Evolutionary conservation across 768 basidiomycete genomes (phyloP).

Genomic region (Termitomyces heimii): DNA sequence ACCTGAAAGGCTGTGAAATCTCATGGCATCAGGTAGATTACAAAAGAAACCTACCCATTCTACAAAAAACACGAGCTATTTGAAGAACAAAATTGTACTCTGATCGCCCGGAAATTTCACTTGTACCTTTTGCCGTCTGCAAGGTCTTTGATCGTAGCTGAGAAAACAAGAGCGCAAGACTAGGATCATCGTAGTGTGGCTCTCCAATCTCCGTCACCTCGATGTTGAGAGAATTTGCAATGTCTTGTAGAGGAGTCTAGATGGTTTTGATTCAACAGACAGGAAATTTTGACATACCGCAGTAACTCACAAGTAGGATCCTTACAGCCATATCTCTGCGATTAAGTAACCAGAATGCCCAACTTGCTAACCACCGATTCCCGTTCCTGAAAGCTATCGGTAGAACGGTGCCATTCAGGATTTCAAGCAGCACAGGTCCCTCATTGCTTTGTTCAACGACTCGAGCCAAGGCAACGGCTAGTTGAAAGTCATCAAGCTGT

Average conservation of each 20-base stretch:
- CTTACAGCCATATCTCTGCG: conserved; percentile 86
- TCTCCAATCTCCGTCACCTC: conserved; percentile 65
- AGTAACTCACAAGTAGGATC: conserved; percentile 67
- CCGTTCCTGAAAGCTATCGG: conserved; percentile 83
- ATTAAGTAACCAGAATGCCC: conserved; percentile 95
- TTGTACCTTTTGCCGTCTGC: conserved; percentile 90
- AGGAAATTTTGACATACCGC: neutral
- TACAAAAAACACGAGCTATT: conserved; percentile 87
- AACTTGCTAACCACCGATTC: conserved; percentile 90
- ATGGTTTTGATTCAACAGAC: neutral
- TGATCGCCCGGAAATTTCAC: conserved; percentile 78
- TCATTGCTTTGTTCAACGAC: conserved; percentile 79
- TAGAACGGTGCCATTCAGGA: conserved; percentile 71
- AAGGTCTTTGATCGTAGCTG: conserved; percentile 87
- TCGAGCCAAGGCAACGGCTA: conserved; percentile 84
- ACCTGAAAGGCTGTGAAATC: conserved; percentile 38
- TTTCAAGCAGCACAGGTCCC: conserved; percentile 66
- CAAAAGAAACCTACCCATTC: conserved; percentile 76
- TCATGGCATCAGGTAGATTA: neutral
- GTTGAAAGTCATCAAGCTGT: conserved; percentile 84
- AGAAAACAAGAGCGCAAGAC: conserved; percentile 84
- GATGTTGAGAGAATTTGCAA: conserved; percentile 53
- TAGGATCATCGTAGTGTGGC: conserved; percentile 91
- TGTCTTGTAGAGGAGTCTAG: conserved; percentile 73
- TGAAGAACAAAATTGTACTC: conserved; percentile 97